These are phyloP conservation scores for Pythium guiyangense DNA, from an alignment of 352 stramenopile genomes.

Conservation along the genomic window DNA sequence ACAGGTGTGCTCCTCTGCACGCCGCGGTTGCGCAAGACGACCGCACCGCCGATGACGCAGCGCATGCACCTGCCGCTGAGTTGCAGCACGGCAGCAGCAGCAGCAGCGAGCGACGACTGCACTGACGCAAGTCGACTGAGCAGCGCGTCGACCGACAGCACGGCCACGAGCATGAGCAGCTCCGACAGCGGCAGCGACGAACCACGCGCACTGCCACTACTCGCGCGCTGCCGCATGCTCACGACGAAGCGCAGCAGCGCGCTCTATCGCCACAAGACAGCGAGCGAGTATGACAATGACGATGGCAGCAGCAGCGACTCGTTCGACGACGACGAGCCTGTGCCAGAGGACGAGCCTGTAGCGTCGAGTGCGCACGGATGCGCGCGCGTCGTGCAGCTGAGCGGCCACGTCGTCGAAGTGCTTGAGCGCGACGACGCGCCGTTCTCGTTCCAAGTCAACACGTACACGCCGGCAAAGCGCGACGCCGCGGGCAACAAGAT, in stretches of 20 bases:
- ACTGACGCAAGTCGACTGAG: constrained; percentile 3
- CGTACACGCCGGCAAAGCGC: constrained; percentile 35
- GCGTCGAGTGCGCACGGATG: background rate
- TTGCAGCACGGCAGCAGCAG: background rate
- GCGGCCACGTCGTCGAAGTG: constrained; percentile 55
- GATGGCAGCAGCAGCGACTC: constrained; percentile 7
- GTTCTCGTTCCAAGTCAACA: constrained; percentile 65
- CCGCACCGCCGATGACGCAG: background rate
- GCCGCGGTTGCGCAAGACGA: constrained; percentile 12
- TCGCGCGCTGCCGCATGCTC: constrained; percentile 43
- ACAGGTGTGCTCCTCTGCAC: constrained; percentile 51
- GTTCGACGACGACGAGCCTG: constrained; percentile 7
- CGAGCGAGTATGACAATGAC: constrained; percentile 17
- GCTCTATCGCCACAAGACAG: constrained; percentile 19
- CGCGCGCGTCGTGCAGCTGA: constrained; percentile 54
- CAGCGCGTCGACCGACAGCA: constrained; percentile 12
- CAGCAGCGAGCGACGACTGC: background rate
- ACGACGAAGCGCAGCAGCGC: constrained; percentile 14
- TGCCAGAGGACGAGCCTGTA: constrained; percentile 5
- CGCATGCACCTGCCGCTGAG: background rate
- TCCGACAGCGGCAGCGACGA: constrained; percentile 2
- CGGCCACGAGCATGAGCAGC: constrained; percentile 14
- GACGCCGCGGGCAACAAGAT: constrained; percentile 23
- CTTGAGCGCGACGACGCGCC: constrained; percentile 43
- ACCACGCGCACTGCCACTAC: constrained; percentile 24